A percentile compares a stretch with the other conserved stretches of the same genome.
Conservation (phyloP, 1,284 basidiomycete species). For the Vanrija humicola region DNA sequence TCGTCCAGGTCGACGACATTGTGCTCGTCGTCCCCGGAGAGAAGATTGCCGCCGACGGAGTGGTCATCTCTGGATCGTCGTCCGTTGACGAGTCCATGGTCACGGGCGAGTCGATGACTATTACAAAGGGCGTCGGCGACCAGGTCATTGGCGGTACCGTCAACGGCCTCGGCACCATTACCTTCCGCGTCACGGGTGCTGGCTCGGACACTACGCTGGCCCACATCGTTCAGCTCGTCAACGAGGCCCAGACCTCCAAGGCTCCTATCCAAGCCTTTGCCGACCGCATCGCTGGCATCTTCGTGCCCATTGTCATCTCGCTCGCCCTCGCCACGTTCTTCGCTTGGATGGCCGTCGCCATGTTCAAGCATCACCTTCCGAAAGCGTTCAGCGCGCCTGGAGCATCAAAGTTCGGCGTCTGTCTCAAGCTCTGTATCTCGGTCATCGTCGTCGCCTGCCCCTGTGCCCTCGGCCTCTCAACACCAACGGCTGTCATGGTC, state of each 20-base stretch:
- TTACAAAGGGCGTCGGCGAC: conserved; percentile 76
- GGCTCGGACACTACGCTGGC: conserved; percentile 93
- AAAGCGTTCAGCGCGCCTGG: conserved; percentile 78
- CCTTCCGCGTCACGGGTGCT: conserved; percentile 90
- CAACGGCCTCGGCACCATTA: conserved; percentile 91
- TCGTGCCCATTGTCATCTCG: conserved; percentile 86
- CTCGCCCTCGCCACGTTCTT: conserved; percentile 79
- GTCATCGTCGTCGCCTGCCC: conserved; percentile 98
- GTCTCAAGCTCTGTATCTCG: conserved; percentile 95
- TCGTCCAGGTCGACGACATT: conserved; percentile 88
- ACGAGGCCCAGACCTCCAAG: conserved; percentile 96
- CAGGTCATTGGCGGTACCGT: conserved; percentile 92
- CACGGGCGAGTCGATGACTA: conserved; percentile 92
- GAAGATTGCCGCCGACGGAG: conserved; percentile 93
- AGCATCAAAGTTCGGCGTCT: conserved; percentile 81
- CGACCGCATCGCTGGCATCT: conserved; percentile 88
- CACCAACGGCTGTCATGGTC: conserved; percentile 99
- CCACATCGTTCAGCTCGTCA: conserved; percentile 94
- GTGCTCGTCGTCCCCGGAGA: conserved; percentile 96
- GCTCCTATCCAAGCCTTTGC: conserved; percentile 98
- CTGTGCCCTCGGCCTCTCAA: conserved; percentile 92
- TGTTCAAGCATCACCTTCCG: conserved; percentile 65
- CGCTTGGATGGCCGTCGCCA: conserved; percentile 74
- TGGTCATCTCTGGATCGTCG: conserved; percentile 77
- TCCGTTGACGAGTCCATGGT: conserved; percentile 94